A percentile compares a stretch with the other conserved stretches of the same genome.
Conservation (phyloP, 345 rosid genomes). For the Eucalyptus marginata region DNA sequence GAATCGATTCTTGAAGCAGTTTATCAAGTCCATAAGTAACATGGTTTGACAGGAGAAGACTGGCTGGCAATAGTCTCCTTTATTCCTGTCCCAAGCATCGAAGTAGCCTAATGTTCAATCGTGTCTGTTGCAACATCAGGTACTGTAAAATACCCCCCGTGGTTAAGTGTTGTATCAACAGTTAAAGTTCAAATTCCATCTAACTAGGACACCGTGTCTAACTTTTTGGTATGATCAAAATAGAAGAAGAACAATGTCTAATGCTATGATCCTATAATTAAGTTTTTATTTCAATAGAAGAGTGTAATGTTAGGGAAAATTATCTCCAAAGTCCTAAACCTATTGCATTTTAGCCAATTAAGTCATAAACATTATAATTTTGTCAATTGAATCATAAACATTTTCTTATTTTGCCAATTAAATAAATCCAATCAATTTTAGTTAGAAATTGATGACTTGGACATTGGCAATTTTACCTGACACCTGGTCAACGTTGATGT, state of each 20-base stretch:
- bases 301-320: too few relatives aligned
- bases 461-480: fast-evolving
- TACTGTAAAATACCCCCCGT: not conserved
- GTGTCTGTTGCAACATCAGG: not conserved
- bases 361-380: too few relatives aligned
- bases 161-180: not conserved
- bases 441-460: too few relatives aligned
- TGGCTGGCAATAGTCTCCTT: not conserved
- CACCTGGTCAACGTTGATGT: fast-evolving
- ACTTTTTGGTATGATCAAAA: not conserved
- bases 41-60: not conserved
- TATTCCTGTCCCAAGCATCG: not conserved
- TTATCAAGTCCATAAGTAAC: not conserved
- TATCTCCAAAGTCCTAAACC: too few relatives aligned
- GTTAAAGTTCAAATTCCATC: not conserved
- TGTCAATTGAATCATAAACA: too few relatives aligned
- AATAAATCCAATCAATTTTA: too few relatives aligned
- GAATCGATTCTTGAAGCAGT: not conserved
- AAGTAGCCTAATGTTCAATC: not conserved
- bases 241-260: not conserved
- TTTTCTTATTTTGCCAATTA: too few relatives aligned
- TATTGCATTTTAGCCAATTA: too few relatives aligned
- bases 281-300: too few relatives aligned
- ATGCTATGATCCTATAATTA: not conserved
- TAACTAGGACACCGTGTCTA: too few relatives aligned